Percentiles rank a stretch among this genome's conserved stretches.
These are phyloP conservation scores for Acmispon strigosus DNA, from an alignment of 306 rosid species.

Conservation along the genomic window DNA sequence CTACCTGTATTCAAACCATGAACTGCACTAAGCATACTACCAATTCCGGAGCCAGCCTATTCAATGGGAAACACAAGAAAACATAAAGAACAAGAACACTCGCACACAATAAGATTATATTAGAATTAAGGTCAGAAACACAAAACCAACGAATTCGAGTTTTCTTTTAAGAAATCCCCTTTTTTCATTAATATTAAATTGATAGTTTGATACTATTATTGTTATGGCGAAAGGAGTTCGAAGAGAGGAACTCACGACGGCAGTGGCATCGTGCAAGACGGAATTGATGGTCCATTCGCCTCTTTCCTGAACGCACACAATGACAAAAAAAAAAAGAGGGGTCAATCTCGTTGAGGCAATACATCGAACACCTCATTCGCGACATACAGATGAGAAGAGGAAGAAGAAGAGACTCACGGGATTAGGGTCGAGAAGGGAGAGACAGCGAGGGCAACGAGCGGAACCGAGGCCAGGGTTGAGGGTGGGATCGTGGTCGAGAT, in stretches of 20 bases:
- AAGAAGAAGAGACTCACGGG: constrained; percentile 25
- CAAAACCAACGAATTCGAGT: background rate
- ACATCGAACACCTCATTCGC: constrained; percentile 10
- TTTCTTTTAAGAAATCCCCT: too few species aligned
- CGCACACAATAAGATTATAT: background rate
- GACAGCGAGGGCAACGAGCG: constrained; percentile 91
- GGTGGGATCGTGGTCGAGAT: constrained; percentile 81
- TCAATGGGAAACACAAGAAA: constrained; percentile 6
- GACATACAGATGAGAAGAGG: background rate
- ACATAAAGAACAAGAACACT: background rate
- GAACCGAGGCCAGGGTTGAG: constrained; percentile 85
- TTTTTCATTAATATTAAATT: background rate
- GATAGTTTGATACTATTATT: background rate
- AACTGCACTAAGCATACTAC: constrained; percentile 75
- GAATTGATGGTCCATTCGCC: constrained; percentile 80
- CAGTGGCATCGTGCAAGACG: constrained; percentile 68
- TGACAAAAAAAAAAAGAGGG: background rate
- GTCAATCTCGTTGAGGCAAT: constrained; percentile 2
- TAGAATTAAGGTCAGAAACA: background rate
- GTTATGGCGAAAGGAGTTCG: background rate
- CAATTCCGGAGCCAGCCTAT: constrained; percentile 85
- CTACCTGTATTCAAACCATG: constrained; percentile 71
- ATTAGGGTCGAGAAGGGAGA: constrained; percentile 58
- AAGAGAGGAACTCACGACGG: constrained; percentile 50
- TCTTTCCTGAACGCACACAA: constrained; percentile 37